These are phyloP conservation scores for Cyberlindnera lachancei DNA, from an alignment of 805 yeast genomes.

Conservation along the genomic window DNA sequence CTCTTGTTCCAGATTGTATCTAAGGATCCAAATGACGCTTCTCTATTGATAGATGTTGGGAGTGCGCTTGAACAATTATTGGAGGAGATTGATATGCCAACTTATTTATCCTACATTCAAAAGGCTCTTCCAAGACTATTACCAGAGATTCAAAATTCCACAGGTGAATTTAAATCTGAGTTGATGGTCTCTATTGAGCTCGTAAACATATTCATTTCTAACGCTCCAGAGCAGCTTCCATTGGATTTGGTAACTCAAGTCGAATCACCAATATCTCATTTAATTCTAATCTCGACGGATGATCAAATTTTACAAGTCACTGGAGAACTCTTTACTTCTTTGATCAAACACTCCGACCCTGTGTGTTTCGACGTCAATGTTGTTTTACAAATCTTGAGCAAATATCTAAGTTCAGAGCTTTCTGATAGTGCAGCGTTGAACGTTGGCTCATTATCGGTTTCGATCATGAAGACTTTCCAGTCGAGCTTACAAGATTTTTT, in stretches of 20 bases:
- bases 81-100: conserved; percentile 34
- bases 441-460: conserved; percentile 57
- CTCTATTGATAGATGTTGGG: conserved; percentile 55
- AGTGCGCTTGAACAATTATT: conserved; percentile 62
- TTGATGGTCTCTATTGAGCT: conserved; percentile 50
- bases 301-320: conserved; percentile 72
- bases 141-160: conserved; percentile 26
- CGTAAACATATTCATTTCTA: conserved; percentile 41
- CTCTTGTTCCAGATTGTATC: conserved; percentile 58
- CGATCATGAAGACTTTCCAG: conserved; percentile 48
- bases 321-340: conserved; percentile 62
- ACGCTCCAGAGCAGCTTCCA: conserved; percentile 34
- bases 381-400: conserved; percentile 57
- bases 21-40: conserved; percentile 69
- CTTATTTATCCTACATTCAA: conserved; percentile 41
- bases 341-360: conserved; percentile 35
- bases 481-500: conserved; percentile 10
- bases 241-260: conserved; percentile 32
- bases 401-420: conserved; percentile 61
- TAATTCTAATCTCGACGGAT: conserved; percentile 43
- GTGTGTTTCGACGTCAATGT: conserved; percentile 17
- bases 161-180: conserved; percentile 50
- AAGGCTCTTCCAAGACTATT: conserved; percentile 46
- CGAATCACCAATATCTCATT: conserved; percentile 32
- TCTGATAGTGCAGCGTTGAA: conserved; percentile 79